These are phyloP conservation scores for Hygrocybe punicea DNA, from an alignment of 768 basidiomycete genomes.

Conservation along the genomic window DNA sequence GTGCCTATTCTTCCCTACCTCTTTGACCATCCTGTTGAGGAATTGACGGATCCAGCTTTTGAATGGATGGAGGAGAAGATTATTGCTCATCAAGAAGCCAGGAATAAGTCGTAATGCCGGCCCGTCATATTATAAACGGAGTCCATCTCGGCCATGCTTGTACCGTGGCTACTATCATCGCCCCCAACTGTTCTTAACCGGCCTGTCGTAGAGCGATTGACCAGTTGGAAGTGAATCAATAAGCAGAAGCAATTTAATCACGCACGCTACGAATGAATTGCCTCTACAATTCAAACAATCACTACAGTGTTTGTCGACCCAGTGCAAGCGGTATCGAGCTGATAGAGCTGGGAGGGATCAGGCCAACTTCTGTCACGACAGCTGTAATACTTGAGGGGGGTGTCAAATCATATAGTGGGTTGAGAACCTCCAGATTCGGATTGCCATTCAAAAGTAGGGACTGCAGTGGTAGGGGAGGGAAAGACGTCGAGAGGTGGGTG, in stretches of 20 bases:
- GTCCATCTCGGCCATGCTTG: not conserved
- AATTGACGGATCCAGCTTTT: conserved; percentile 62
- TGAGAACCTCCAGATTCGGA: conserved; percentile 70
- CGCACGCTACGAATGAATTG: no score
- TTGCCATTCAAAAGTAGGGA: conserved; percentile 18
- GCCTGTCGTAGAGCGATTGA: no score
- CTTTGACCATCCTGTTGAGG: conserved; percentile 78
- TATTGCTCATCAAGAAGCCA: conserved; percentile 18
- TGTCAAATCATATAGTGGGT: conserved; percentile 91
- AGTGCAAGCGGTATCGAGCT: conserved; percentile 77
- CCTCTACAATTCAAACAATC: no score
- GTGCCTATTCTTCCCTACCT: conserved; percentile 73
- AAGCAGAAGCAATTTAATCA: no score
- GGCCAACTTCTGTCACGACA: conserved; percentile 94
- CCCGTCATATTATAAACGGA: not conserved
- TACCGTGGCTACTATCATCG: no score
- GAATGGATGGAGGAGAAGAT: conserved; percentile 64
- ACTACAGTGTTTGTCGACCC: conserved; percentile 32
- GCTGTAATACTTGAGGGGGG: conserved; percentile 90
- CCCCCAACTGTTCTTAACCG: no score
- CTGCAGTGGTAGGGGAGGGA: conserved; percentile 25
- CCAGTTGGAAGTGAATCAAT: not conserved
- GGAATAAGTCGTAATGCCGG: not conserved
- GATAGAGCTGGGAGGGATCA: conserved; percentile 91
- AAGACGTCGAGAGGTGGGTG: conserved; percentile 38